Evolutionary conservation across 2,329 filamentous ascomycete genomes (phyloP).

Genomic region (Trichoderma koningiopsis): DNA sequence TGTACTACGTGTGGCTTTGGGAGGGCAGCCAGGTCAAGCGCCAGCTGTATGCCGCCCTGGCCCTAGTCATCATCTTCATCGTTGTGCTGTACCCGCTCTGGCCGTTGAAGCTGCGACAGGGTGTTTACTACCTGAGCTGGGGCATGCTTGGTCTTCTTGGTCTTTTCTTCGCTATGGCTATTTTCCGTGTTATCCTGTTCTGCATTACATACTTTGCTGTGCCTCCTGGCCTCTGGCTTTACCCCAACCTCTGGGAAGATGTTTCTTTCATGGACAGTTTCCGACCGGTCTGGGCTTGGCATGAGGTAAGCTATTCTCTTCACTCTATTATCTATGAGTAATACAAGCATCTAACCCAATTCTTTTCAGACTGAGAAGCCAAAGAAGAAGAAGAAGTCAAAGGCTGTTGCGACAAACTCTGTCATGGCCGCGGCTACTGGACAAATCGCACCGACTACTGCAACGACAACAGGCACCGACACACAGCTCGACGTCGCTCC

Average conservation of each 20-base stretch:
- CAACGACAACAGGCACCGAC: slow-evolving; percentile 59
- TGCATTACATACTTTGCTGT: slow-evolving; percentile 84
- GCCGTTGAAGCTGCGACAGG: slow-evolving; percentile 86
- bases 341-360: slow-evolving; percentile 29
- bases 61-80: slow-evolving; percentile 79
- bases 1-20: slow-evolving; percentile 97
- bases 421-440: slow-evolving; percentile 57
- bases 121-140: slow-evolving; percentile 97
- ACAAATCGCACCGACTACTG: slow-evolving; percentile 53
- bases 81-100: slow-evolving; percentile 95
- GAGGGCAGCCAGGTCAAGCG: slow-evolving; percentile 93
- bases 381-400: slow-evolving; percentile 61
- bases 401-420: slow-evolving; percentile 43
- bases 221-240: slow-evolving; percentile 93
- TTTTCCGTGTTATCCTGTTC: slow-evolving; percentile 94
- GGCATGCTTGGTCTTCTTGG: slow-evolving; percentile 86
- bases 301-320: slow-evolving; percentile 67
- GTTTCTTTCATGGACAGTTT: slow-evolving; percentile 98
- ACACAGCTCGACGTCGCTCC: slow-evolving; percentile 54
- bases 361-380: slow-evolving; percentile 39
- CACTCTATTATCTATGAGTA: neutral
- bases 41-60: slow-evolving; percentile 85
- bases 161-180: slow-evolving; percentile 95
- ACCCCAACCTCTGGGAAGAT: slow-evolving; percentile 97
- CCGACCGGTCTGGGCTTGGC: slow-evolving; percentile 95